These are phyloP conservation scores for Mimosa bimucronata DNA, from an alignment of 306 rosid genomes.

Conservation along the genomic window DNA sequence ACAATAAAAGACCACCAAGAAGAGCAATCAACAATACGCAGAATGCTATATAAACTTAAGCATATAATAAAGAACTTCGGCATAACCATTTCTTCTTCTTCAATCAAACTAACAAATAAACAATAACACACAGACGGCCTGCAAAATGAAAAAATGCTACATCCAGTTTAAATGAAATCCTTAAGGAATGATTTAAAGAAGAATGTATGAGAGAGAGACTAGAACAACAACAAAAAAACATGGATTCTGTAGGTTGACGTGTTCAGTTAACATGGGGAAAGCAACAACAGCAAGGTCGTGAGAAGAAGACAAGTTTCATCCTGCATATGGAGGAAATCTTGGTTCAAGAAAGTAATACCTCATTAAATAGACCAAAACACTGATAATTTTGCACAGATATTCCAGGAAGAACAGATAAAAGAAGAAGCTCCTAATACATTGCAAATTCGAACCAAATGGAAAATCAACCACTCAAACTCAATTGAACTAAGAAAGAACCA, in stretches of 20 bases:
- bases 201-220: neutral
- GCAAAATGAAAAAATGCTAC: neutral
- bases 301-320: neutral
- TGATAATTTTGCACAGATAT: neutral
- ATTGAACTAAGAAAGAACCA: neutral
- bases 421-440: neutral
- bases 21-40: neutral
- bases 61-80: neutral
- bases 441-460: neutral
- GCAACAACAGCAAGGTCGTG: neutral
- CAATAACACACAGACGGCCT: neutral
- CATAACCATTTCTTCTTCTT: neutral
- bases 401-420: neutral
- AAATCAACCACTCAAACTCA: neutral
- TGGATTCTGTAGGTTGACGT: neutral
- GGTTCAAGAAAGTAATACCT: neutral
- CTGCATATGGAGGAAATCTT: neutral
- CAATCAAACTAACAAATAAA: neutral
- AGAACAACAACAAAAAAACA: neutral
- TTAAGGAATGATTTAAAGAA: neutral
- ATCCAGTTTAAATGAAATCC: neutral
- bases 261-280: neutral
- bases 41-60: neutral
- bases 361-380: neutral
- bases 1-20: neutral